Conservation (phyloP, 2,329 filamentous ascomycete species). For the Fusarium scirpi region DNA sequence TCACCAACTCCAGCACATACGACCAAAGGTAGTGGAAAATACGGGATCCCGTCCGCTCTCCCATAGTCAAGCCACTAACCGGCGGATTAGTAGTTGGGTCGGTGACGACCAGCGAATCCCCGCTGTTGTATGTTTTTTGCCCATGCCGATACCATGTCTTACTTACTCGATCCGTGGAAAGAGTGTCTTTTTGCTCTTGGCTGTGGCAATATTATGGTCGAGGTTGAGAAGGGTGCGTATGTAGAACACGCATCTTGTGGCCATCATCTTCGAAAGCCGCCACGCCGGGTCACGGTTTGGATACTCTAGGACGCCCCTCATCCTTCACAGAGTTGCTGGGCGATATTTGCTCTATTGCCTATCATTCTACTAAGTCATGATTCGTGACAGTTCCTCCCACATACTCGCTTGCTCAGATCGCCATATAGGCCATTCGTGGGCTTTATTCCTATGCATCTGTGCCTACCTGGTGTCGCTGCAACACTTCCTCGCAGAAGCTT, state of each 20-base stretch:
- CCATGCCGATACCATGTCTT: background rate
- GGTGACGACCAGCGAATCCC: constrained; percentile 41
- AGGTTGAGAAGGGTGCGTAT: background rate
- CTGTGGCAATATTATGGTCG: background rate
- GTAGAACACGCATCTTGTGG: constrained; percentile 1
- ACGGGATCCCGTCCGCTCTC: constrained; percentile 42
- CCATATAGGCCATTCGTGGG: too few species aligned
- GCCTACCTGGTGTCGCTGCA: background rate
- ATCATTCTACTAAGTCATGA: constrained; percentile 29
- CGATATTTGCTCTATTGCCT: constrained; percentile 9
- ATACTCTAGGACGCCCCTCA: background rate
- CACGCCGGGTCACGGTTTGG: background rate
- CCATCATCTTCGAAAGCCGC: background rate
- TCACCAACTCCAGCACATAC: constrained; percentile 18
- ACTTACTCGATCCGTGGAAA: background rate
- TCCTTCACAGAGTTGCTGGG: background rate
- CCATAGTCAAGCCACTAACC: constrained; percentile 37
- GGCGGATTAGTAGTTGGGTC: constrained; percentile 40
- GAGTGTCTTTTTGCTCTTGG: background rate
- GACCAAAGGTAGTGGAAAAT: constrained; percentile 41
- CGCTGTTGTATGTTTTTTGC: constrained; percentile 40
- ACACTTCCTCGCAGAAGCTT: background rate
- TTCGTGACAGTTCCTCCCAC: constrained; percentile 11
- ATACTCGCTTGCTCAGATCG: background rate
- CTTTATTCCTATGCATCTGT: background rate